Evolutionary conservation across 257 asterid genomes (phyloP), one percentile per base, ranked within the genome.

Genomic region (Catharanthus roseus): DNA sequence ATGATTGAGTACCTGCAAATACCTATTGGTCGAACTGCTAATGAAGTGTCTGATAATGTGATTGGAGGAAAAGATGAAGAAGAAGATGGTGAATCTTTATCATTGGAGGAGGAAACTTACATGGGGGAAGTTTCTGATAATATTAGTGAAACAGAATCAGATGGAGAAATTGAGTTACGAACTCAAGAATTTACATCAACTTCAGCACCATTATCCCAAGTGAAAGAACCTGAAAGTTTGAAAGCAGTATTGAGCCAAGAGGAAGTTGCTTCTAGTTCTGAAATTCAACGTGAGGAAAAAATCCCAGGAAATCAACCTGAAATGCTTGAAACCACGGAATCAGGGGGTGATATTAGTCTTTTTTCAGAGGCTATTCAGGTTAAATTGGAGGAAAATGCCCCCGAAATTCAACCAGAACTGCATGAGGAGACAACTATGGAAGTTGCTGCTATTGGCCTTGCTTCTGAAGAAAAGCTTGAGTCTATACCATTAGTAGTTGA

Each of bases 21-120:
- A 0, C 38, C 63, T 21, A 24, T 62, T 19, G 28, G 7, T 62
- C 29, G 5, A 34, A 34, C 6, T 16, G 19, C 26, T 39, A 12
- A 21, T 47, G 29, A 53, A 7, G 68, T 41, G 9, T 67, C 55
- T 28, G 74, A 49, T 13, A 38, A 73, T 15, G 44, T 34, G 13
- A 50, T 28, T 28, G 77, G 29, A 11, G 63, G 34, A 39, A 42
- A 56, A 49, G 87, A 78, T 67, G 90, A 80, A 71, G 85, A 69
- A 47, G 77, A 57, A 29, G 77, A 68, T 26, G 68, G 26, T 31
- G 75, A 65, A 71, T 38, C 42, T 67, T 67, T 67, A n/a, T 21
- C 54, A n/a, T 55, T 61, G 45, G 81, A 79, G 28, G 85, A 77
- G 69, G 85, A 76, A 26, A 62, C 61, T 70, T 61, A 58, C n/a